Conservation (phyloP, 2,329 filamentous ascomycete species). For the Penicillium palitans region DNA sequence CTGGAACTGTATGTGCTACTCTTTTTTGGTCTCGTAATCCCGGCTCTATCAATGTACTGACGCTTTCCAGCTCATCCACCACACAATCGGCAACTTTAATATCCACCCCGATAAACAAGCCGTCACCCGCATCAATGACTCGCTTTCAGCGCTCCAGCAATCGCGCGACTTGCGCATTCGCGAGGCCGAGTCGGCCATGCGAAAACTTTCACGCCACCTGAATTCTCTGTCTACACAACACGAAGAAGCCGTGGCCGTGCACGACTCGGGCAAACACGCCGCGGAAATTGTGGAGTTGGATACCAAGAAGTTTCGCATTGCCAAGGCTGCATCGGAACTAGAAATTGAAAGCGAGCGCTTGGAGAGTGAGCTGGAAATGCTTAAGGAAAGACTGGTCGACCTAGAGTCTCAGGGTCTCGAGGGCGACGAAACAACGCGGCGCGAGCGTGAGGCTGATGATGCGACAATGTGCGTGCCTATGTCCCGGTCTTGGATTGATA, state of each 20-base stretch:
- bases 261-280: conserved; percentile 78
- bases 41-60: background rate
- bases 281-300: conserved; percentile 82
- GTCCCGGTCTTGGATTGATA: background rate
- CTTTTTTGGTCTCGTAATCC: fast-evolving
- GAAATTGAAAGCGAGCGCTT: conserved; percentile 96
- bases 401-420: conserved; percentile 86
- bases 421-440: conserved; percentile 58
- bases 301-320: conserved; percentile 89
- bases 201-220: conserved; percentile 73
- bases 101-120: conserved; percentile 83
- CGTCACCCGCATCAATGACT: conserved; percentile 79
- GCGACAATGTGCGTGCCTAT: conserved; percentile 45
- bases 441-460: conserved; percentile 53
- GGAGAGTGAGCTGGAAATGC: conserved; percentile 71
- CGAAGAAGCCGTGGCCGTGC: conserved; percentile 69
- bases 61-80: conserved; percentile 72
- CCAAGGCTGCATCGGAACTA: conserved; percentile 84
- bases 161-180: conserved; percentile 76
- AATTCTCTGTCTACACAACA: conserved; percentile 74
- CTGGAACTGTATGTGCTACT: conserved; percentile 66
- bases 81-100: conserved; percentile 94
- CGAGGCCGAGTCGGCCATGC: conserved; percentile 66
- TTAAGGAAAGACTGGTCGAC: conserved; percentile 74
- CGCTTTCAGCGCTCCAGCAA: conserved; percentile 77